These are phyloP conservation scores for Taphrina deformans DNA, from an alignment of 1,139 yeast species.

Conservation along the genomic window DNA sequence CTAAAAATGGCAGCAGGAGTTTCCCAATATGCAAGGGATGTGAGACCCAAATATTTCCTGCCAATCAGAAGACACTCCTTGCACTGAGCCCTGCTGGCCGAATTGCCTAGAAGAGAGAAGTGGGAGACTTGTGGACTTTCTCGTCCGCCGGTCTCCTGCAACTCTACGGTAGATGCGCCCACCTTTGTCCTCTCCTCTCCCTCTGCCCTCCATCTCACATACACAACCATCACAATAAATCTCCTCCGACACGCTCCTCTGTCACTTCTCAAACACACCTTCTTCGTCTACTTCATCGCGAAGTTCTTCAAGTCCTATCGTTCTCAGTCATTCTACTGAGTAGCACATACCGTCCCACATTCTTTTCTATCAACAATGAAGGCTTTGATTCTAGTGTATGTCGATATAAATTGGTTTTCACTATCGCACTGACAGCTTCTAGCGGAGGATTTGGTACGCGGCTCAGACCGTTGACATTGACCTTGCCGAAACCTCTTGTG, in stretches of 20 bases:
- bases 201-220: background rate
- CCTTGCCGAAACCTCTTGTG: slow-evolving; percentile 96
- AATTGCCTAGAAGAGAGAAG: background rate
- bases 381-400: slow-evolving; percentile 32
- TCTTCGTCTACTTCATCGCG: background rate
- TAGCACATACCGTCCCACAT: slow-evolving; percentile 4
- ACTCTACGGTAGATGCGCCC: background rate
- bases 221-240: background rate
- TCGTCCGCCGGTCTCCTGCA: background rate
- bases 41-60: background rate
- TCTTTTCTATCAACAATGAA: slow-evolving; percentile 19
- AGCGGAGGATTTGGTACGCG: slow-evolving; percentile 79
- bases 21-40: background rate
- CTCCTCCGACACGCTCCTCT: background rate
- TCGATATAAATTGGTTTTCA: background rate
- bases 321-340: background rate
- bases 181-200: background rate
- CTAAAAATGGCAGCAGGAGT: background rate
- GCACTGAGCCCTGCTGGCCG: background rate
- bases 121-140: background rate
- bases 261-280: no score
- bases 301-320: background rate
- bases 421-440: background rate
- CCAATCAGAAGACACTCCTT: background rate
- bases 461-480: slow-evolving; percentile 95